Evolutionary conservation across 2,329 filamentous ascomycete species (phyloP).

Genomic region (Neofusicoccum ribis): DNA sequence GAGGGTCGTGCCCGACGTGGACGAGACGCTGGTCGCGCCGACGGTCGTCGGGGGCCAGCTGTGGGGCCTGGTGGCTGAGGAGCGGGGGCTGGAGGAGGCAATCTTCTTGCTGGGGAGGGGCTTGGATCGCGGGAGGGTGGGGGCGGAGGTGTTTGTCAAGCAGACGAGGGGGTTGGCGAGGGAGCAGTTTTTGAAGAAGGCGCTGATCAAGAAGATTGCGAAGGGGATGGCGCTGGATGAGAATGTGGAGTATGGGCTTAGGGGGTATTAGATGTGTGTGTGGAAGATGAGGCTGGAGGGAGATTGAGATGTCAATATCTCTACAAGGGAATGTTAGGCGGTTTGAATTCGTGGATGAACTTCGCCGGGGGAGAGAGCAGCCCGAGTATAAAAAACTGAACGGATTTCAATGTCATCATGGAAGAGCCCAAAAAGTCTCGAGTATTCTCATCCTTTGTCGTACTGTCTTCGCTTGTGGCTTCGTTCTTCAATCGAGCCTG

Average conservation of each 20-base stretch:
- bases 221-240: conserved; percentile 68
- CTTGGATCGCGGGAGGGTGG: conserved; percentile 70
- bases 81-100: conserved; percentile 80
- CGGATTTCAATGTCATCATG: too few relatives aligned
- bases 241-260: neutral
- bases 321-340: too few relatives aligned
- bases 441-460: neutral
- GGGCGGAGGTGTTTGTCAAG: conserved; percentile 73
- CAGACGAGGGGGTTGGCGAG: conserved; percentile 70
- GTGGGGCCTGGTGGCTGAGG: conserved; percentile 85
- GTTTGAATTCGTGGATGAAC: neutral
- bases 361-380: too few relatives aligned
- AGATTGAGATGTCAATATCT: too few relatives aligned
- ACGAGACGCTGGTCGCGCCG: conserved; percentile 89
- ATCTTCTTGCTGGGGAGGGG: conserved; percentile 79
- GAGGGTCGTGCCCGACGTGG: conserved; percentile 70
- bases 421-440: too few relatives aligned
- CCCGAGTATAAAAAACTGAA: too few relatives aligned
- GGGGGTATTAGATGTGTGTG: neutral
- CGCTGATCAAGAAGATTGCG: conserved; percentile 74
- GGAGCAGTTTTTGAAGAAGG: conserved; percentile 84
- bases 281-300: neutral
- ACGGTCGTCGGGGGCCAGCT: conserved; percentile 92
- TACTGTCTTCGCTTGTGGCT: neutral
- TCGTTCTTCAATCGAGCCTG: neutral